Conservation (phyloP, 768 basidiomycete genomes). For the Pleurotus ostreatus region DNA sequence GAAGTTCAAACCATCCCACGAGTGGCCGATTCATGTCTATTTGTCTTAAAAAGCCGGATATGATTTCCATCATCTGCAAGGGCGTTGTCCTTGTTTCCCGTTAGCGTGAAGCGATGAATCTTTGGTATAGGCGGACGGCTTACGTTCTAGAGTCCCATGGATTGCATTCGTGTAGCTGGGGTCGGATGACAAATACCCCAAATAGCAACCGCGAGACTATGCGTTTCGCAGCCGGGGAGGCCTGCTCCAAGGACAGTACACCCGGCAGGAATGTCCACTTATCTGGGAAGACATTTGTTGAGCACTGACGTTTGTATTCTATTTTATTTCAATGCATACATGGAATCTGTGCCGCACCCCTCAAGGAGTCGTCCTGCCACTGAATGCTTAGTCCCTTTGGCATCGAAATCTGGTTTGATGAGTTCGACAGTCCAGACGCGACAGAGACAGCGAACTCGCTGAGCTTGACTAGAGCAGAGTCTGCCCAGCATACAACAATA, state of each 20-base stretch:
- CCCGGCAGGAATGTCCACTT: conserved; percentile 45
- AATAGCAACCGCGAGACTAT: conserved; percentile 54
- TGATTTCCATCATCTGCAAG: conserved; percentile 12
- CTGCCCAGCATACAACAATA: conserved; percentile 60
- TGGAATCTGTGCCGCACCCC: conserved; percentile 67
- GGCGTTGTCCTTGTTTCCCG: conserved; percentile 15
- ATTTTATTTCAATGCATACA: neutral
- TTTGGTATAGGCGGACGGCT: conserved; percentile 3
- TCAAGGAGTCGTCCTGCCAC: conserved; percentile 45
- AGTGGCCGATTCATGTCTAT: conserved; percentile 12
- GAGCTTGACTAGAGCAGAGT: conserved; percentile 53
- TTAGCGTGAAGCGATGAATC: conserved; percentile 7
- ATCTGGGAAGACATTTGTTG: conserved; percentile 33
- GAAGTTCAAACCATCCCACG: conserved; percentile 16
- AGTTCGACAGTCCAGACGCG: conserved; percentile 19
- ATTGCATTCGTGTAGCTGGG: conserved; percentile 28
- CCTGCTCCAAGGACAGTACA: conserved; percentile 40
- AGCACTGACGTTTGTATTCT: neutral
- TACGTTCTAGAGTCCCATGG: conserved; percentile 19
- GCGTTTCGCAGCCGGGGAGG: conserved; percentile 60
- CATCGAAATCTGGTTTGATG: conserved; percentile 24
- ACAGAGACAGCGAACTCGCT: conserved; percentile 28
- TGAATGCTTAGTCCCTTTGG: conserved; percentile 32
- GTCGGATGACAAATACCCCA: conserved; percentile 49
- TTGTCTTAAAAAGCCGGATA: conserved; percentile 15